phyloP scores from a whole-genome alignment of 225 moss, liverwort and hornwort genomes.

The Asterella californica region DNA sequence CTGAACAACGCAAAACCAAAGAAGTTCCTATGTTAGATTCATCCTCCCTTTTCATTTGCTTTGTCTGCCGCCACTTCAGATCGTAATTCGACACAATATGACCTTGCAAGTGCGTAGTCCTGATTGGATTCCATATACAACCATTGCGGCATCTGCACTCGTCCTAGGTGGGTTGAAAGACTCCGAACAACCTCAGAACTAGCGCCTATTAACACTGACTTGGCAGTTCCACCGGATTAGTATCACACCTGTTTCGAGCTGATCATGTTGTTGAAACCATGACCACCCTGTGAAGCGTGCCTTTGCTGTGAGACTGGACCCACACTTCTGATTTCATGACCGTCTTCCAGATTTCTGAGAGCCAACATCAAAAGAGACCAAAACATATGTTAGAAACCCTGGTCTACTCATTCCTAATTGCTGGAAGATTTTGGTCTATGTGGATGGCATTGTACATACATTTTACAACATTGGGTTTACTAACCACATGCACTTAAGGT shows the following conservation, averaged over 20 bases:
- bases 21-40: not conserved
- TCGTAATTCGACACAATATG: not conserved
- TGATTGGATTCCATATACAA: no score
- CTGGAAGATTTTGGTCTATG: no score
- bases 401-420: not conserved
- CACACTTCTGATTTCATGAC: conserved; percentile 10
- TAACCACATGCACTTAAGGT: no score
- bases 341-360: conserved; percentile 26
- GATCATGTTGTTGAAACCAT: conserved; percentile 14
- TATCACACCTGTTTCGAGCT: conserved; percentile 26
- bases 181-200: no score
- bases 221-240: no score
- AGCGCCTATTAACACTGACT: no score
- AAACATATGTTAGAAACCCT: not conserved
- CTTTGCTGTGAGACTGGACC: conserved; percentile 17
- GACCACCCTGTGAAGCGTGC: conserved; percentile 15
- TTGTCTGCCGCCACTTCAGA: not conserved
- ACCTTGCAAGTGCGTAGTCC: no score
- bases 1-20: not conserved
- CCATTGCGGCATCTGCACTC: no score
- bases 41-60: not conserved
- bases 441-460: no score
- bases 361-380: not conserved
- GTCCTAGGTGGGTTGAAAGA: no score
- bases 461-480: no score